Conservation (phyloP, 1,284 basidiomycete species). For the Ustilago curta region DNA sequence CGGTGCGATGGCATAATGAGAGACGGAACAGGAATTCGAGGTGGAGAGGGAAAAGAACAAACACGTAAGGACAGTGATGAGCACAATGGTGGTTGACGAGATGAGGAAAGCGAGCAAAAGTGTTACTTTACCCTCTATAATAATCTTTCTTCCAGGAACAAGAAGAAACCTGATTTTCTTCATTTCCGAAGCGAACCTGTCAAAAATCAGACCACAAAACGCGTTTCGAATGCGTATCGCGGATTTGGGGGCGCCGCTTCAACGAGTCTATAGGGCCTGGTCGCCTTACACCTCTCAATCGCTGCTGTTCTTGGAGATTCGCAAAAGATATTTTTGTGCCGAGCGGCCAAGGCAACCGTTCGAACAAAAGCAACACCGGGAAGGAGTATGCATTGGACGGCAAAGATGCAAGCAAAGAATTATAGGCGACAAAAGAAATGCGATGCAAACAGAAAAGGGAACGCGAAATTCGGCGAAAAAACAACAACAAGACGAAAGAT, state of each 20-base stretch:
- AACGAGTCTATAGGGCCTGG: neutral
- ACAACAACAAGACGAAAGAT: constrained; percentile 3
- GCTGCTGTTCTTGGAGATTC: neutral
- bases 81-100: constrained; percentile 5
- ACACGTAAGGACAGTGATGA: constrained; percentile 30
- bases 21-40: neutral
- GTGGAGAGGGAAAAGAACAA: neutral
- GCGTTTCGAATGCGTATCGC: neutral
- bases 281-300: too few species aligned
- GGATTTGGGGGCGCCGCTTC: neutral
- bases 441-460: constrained; percentile 9
- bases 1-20: constrained; percentile 33
- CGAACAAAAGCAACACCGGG: neutral
- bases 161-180: neutral
- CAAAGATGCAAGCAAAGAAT: neutral
- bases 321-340: neutral
- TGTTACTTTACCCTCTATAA: too few species aligned
- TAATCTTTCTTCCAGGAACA: neutral
- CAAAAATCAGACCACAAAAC: constrained; percentile 16
- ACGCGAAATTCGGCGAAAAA: constrained; percentile 6
- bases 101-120: neutral
- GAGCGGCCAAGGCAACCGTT: neutral
- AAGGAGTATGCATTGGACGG: neutral
- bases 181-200: neutral
- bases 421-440: neutral